Evolutionary conservation across 768 basidiomycete genomes (phyloP).

Genomic region (Nevesoporus exiguus): DNA sequence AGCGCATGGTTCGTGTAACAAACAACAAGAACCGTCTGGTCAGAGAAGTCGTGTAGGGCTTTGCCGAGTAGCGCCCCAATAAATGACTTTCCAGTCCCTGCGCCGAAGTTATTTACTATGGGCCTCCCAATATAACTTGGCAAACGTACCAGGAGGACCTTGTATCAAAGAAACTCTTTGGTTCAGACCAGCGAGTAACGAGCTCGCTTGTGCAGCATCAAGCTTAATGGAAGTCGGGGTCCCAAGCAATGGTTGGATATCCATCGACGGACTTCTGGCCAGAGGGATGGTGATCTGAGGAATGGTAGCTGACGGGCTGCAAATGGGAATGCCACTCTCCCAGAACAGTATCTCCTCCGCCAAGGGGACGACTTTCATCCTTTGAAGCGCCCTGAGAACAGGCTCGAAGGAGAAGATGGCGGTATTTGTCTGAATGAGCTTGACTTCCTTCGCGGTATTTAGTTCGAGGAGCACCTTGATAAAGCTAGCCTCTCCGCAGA

Average conservation of each 20-base stretch:
- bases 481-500: slow-evolving; percentile 43
- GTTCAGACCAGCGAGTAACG: slow-evolving; percentile 50
- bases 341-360: slow-evolving; percentile 53
- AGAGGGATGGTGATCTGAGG: slow-evolving; percentile 24
- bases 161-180: slow-evolving; percentile 62
- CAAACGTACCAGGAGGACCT: slow-evolving; percentile 62
- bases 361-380: slow-evolving; percentile 43
- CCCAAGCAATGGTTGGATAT: slow-evolving; percentile 40
- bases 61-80: slow-evolving; percentile 66
- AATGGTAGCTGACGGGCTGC: slow-evolving; percentile 4
- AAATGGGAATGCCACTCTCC: slow-evolving; percentile 31
- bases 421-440: slow-evolving; percentile 56
- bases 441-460: slow-evolving; percentile 31
- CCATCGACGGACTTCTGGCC: slow-evolving; percentile 24
- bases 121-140: background rate
- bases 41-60: slow-evolving; percentile 45
- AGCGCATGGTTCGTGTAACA: slow-evolving; percentile 75
- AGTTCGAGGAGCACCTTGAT: slow-evolving; percentile 40
- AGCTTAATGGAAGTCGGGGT: slow-evolving; percentile 42
- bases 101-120: background rate
- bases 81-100: slow-evolving; percentile 73
- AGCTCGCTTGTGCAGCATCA: slow-evolving; percentile 46
- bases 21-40: slow-evolving; percentile 55
- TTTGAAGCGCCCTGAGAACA: slow-evolving; percentile 54
- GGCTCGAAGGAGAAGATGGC: slow-evolving; percentile 64